These are phyloP conservation scores for Coemansia sp. DNA, from an alignment of 192 early-diverging fungal species.

Conservation along the genomic window DNA sequence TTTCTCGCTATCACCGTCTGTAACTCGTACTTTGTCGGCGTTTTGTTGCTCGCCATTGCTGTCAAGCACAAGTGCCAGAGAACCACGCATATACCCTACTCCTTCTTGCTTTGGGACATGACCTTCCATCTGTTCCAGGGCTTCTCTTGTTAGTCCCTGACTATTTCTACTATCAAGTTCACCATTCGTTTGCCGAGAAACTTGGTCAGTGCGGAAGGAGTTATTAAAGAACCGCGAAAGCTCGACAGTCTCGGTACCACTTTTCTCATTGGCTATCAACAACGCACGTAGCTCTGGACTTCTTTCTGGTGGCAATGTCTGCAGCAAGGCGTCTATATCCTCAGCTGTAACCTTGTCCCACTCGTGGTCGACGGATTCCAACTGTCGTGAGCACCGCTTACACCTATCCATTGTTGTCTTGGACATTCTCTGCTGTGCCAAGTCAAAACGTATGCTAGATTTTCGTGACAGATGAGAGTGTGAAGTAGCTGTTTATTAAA, in stretches of 20 bases:
- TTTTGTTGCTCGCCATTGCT: background rate
- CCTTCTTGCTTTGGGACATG: too few species aligned
- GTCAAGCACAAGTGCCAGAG: constrained; percentile 33
- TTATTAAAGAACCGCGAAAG: constrained; percentile 34
- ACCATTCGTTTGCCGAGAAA: constrained; percentile 12
- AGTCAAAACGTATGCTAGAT: too few species aligned
- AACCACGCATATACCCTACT: constrained; percentile 25
- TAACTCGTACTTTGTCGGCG: background rate
- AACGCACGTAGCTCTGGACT: constrained; percentile 16
- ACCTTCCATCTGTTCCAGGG: too few species aligned
- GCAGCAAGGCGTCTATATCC: constrained; percentile 14
- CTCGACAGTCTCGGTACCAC: constrained; percentile 1
- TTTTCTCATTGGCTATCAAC: background rate
- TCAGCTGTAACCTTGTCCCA: constrained; percentile 17
- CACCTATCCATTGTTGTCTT: constrained; percentile 7
- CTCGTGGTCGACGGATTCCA: constrained; percentile 17
- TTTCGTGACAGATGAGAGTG: too few species aligned
- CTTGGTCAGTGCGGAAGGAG: constrained; percentile 34
- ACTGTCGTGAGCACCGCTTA: constrained; percentile 28
- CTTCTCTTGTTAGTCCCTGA: too few species aligned
- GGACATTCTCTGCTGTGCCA: constrained; percentile 2
- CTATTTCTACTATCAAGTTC: background rate
- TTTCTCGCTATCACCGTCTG: background rate
- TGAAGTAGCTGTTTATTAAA: too few species aligned
- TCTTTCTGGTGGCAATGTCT: constrained; percentile 27